Percentiles rank a stretch among this genome's conserved stretches.
phyloP scores from a whole-genome alignment of 2,329 filamentous ascomycete genomes.

The Byssochlamys sp. region DNA sequence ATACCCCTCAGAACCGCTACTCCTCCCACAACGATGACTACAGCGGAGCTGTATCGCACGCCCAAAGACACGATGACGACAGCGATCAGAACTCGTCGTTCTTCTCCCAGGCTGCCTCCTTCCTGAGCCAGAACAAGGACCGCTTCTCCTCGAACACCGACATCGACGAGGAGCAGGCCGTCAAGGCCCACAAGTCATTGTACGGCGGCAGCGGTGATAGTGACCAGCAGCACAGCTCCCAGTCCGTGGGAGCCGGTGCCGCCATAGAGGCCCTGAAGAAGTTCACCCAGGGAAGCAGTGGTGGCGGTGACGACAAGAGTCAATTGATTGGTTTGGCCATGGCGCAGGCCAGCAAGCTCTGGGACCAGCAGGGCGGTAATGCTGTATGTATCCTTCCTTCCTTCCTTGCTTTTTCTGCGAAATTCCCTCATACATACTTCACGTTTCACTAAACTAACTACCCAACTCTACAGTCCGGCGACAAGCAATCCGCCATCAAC shows the following conservation, averaged over 20 bases:
- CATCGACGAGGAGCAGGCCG: constrained; percentile 56
- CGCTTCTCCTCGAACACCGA: constrained; percentile 39
- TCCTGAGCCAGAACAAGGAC: constrained; percentile 45
- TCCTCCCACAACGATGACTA: constrained; percentile 39
- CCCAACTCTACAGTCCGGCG: constrained; percentile 39
- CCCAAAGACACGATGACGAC: constrained; percentile 44
- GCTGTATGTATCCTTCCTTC: constrained; percentile 33
- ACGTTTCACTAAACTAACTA: background rate
- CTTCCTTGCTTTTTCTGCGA: constrained; percentile 5
- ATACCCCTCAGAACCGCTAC: constrained; percentile 3
- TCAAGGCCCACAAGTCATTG: constrained; percentile 65
- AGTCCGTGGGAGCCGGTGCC: constrained; percentile 34
- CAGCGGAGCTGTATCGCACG: constrained; percentile 46
- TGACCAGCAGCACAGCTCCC: constrained; percentile 40
- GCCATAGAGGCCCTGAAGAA: constrained; percentile 57
- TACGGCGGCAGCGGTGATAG: constrained; percentile 49
- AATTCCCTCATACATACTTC: constrained; percentile 14
- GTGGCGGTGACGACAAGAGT: constrained; percentile 55
- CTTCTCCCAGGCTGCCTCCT: constrained; percentile 49
- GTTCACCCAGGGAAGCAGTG: constrained; percentile 54
- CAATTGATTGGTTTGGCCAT: constrained; percentile 78
- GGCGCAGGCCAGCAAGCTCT: constrained; percentile 74
- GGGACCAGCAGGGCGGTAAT: constrained; percentile 53
- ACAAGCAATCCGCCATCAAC: constrained; percentile 71
- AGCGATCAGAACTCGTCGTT: constrained; percentile 33